These are phyloP conservation scores for Lasiosphaeria ovina DNA, from an alignment of 495 filamentous ascomycete species.

Conservation along the genomic window DNA sequence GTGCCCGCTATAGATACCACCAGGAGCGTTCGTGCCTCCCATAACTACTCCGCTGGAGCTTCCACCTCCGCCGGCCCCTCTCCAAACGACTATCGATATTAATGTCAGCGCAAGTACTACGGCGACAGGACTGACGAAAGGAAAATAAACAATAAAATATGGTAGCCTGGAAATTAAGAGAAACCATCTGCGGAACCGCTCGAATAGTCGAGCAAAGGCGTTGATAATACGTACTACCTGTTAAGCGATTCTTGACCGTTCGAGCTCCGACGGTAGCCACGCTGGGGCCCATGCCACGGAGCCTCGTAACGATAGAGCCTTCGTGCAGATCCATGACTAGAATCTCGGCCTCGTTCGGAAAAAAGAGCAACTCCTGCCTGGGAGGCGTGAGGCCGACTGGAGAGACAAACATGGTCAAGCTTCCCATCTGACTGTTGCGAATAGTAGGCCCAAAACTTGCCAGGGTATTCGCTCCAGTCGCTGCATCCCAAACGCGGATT, in stretches of 20 bases:
- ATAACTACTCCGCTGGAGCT: constrained; percentile 40
- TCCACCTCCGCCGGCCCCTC: constrained; percentile 49
- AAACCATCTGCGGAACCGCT: too few relatives aligned
- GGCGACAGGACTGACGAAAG: neutral
- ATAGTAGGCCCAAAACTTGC: constrained; percentile 77
- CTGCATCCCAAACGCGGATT: constrained; percentile 80
- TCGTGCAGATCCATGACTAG: constrained; percentile 72
- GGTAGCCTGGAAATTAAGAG: neutral
- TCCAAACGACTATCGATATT: constrained; percentile 58
- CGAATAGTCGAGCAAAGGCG: too few relatives aligned
- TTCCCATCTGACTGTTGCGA: constrained; percentile 66
- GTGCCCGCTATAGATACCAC: constrained; percentile 57
- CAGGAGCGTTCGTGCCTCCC: constrained; percentile 43
- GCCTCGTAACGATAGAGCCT: constrained; percentile 66
- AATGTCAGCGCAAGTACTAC: neutral
- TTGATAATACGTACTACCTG: constrained; percentile 36
- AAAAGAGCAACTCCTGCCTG: constrained; percentile 65
- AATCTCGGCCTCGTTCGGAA: constrained; percentile 75
- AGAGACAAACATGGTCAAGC: constrained; percentile 59
- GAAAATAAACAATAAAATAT: neutral
- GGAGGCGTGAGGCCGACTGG: constrained; percentile 51
- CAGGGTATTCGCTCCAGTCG: constrained; percentile 76
- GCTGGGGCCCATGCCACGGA: constrained; percentile 58
- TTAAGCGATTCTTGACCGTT: constrained; percentile 57
- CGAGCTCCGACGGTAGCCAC: constrained; percentile 43